phyloP scores from a whole-genome alignment of 225 moss, liverwort and hornwort genomes.

The Rhytidiadelphus loreus region DNA sequence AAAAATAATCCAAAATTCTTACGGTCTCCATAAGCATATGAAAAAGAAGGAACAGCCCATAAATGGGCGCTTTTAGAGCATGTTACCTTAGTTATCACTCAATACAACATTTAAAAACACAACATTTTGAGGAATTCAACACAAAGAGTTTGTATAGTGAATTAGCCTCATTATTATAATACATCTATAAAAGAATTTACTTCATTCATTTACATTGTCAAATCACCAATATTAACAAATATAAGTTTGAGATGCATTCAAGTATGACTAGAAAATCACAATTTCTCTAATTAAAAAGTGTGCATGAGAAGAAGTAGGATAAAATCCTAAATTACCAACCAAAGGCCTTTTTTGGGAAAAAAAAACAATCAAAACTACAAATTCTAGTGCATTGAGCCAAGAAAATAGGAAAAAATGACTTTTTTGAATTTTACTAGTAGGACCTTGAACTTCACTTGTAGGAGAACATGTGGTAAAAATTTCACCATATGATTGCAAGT shows the following conservation, averaged over 20 bases:
- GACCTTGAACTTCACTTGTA: neutral
- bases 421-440: neutral
- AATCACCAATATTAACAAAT: neutral
- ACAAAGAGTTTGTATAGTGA: neutral
- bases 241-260: neutral
- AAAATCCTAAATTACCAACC: neutral
- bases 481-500: neutral
- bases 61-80: too few species aligned
- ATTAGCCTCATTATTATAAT: neutral
- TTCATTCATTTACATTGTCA: neutral
- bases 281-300: neutral
- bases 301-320: neutral
- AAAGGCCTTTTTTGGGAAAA: too few species aligned
- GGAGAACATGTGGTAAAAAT: neutral
- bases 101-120: neutral
- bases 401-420: neutral
- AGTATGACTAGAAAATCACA: neutral
- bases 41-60: too few species aligned
- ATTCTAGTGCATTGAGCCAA: neutral
- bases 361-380: neutral
- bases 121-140: rapidly evolving
- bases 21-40: too few species aligned
- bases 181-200: too few species aligned
- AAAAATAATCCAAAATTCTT: too few species aligned
- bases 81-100: neutral